Evolutionary conservation across 805 yeast species (phyloP), one percentile per base, ranked within the genome.

Genomic region (Debaryomyces maramus): DNA sequence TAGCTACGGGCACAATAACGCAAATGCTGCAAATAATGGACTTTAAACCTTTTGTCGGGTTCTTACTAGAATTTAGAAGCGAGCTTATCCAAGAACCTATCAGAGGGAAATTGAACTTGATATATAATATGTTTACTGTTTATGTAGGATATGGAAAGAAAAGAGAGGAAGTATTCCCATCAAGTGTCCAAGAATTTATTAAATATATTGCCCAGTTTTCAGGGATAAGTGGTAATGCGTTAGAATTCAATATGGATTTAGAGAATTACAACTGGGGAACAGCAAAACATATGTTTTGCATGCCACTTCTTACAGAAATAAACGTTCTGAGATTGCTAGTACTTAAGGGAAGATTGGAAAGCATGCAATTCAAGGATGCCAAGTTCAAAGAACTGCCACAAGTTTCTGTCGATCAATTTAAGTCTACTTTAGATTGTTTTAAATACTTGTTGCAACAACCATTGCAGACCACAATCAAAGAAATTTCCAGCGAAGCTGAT

Each of bases 171-270:
- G 34, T 13, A 11, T n/a, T 13, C 15, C 10, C 9, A 5, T 32
- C 9, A 4, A 18, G n/a, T n/a, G 21, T 19, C 19, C 17, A 4
- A 14, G 27, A 28, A 15, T 48, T 48, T 36, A 22, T 41, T 8
- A 22, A 21, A 1, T 47, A 34, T 35, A 14, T 56, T 7, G 32
- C 16, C 3, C 38, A 45, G 9, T 53, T 56, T 35, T 57, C 56
- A 32, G 39, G 34, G 5, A 38, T 58, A 2, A 47, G 55, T 32
- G 60, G 53, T 1, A 26, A 39, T 6, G 44, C 54, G 18, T 41
- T 59, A 18, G 47, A 46, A 15, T 32, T 51, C 18, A 34, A 34
- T 19, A 14, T 23, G 11, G 36, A 28, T 11, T 21, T 42, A n/a
- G 15, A 22, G 13, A 13, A 21, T 9, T 23, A 22, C 18, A 16